Evolutionary conservation across 176 grass and related monocot species (phyloP), one percentile per base, ranked within the genome.

Genomic region (Oryza officinalis): DNA sequence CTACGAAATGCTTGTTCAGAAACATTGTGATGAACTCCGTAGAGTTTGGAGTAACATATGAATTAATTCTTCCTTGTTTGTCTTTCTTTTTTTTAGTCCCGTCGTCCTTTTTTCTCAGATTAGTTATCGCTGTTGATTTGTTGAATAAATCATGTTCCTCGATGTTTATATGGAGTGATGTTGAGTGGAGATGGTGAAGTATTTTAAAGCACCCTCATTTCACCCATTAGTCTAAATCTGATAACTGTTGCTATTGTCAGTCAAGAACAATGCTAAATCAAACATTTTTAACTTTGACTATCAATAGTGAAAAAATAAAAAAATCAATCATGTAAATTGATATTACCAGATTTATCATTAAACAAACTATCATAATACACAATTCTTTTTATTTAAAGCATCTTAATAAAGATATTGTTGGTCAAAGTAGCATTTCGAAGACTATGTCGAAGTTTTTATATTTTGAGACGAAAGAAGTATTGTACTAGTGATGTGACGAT

Each of bases 201-300:
- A 71, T 28, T 44, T 78, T 65, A 45, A 79, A 30, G 61, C 52
- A 61, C 37, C 26, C 43, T 33, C 40, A 18, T 74, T 47, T 73
- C 69, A 41, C 41, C 38, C 8, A 65, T 74, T 70, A 64, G 15
- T 27, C 30, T 26, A 45, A 74, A 83, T 60, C 73, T 35, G 20
- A 46, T 27, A 17, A 83, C 73, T 47, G 32, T 74, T 31, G 59
- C 9, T 35, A 22, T 18, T 59, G 7, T 83, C 70, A 25, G 26
- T 13, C 60, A 78, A n/a, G n/a, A n/a, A n/a, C n/a, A n/a, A n/a
- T n/a, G n/a, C n/a, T n/a, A n/a, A n/a, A n/a, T n/a, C n/a, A n/a
- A n/a, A n/a, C n/a, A n/a, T n/a, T n/a, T n/a, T n/a, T n/a, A n/a
- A n/a, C n/a, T n/a, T n/a, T n/a, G n/a, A n/a, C n/a, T n/a, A n/a